These are phyloP conservation scores for Macadamia tetraphylla DNA, from an alignment of 164 flowering plant species.

Conservation along the genomic window DNA sequence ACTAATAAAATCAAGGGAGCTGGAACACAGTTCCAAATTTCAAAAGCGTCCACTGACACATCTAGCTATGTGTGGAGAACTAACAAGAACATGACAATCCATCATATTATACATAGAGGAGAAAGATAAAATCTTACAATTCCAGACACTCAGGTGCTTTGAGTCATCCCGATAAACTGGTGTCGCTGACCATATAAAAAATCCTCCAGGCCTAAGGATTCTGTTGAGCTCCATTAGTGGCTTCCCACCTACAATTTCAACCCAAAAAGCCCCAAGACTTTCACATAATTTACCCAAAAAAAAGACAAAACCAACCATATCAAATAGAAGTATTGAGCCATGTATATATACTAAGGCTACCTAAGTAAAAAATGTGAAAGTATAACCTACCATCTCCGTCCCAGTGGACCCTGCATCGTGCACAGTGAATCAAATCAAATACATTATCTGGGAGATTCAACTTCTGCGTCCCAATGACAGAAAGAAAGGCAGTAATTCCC, in stretches of 20 bases:
- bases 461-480: constrained; percentile 80
- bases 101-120: neutral
- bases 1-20: neutral
- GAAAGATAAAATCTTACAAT: constrained; percentile 21
- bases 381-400: constrained; percentile 56
- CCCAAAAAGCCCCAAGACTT: neutral
- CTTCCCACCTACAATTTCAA: constrained; percentile 63
- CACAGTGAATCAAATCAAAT: constrained; percentile 85
- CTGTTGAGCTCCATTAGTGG: constrained; percentile 85
- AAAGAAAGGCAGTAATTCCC: constrained; percentile 84
- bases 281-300: neutral
- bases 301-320: no score
- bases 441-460: constrained; percentile 67
- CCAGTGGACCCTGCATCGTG: constrained; percentile 95
- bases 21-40: neutral
- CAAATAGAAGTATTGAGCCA: no score
- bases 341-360: no score
- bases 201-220: constrained; percentile 92
- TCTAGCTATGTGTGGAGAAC: neutral
- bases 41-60: neutral
- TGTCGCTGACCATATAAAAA: constrained; percentile 92
- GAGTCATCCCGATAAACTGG: constrained; percentile 79
- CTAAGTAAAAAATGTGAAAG: constrained; percentile 1
- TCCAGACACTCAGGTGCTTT: constrained; percentile 61
- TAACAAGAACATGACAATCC: neutral